Evolutionary conservation across 768 basidiomycete genomes (phyloP).

Genomic region (Royoungia palumana): DNA sequence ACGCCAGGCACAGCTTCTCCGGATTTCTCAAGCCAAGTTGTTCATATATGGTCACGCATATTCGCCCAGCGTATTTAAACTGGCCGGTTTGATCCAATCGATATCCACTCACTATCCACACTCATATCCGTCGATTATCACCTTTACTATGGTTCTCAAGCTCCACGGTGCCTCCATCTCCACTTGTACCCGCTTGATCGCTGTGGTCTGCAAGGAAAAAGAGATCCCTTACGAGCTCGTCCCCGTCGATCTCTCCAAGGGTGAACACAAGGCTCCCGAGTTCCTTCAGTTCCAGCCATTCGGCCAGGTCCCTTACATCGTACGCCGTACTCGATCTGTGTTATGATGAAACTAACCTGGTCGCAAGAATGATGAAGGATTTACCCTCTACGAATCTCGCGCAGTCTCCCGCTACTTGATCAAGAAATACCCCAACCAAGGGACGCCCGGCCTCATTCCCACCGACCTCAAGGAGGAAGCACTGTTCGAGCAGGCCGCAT

Average conservation of each 20-base stretch:
- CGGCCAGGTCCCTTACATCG: constrained; percentile 48
- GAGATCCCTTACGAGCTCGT: constrained; percentile 52
- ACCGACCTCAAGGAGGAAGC: constrained; percentile 33
- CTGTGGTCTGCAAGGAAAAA: constrained; percentile 51
- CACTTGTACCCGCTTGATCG: constrained; percentile 52
- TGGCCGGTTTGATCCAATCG: too few species aligned
- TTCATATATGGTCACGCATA: too few species aligned
- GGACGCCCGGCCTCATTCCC: constrained; percentile 48
- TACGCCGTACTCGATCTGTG: constrained; percentile 6
- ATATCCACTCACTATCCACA: not conserved
- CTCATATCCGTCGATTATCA: not conserved
- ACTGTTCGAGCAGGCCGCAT: constrained; percentile 33
- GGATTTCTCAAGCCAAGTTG: too few species aligned
- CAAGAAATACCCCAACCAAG: constrained; percentile 50
- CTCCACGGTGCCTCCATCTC: constrained; percentile 36
- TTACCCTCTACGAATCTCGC: constrained; percentile 59
- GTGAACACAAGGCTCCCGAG: constrained; percentile 44
- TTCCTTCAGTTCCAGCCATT: constrained; percentile 55
- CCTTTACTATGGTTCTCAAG: constrained; percentile 34
- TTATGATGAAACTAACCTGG: not conserved
- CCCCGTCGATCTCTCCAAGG: constrained; percentile 39
- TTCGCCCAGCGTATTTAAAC: too few species aligned
- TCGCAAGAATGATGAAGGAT: constrained; percentile 55
- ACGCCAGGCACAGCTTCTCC: too few species aligned
- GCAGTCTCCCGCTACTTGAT: constrained; percentile 61